Conservation (phyloP, 2,329 filamentous ascomycete species). For the Aspergillus tamarii region DNA sequence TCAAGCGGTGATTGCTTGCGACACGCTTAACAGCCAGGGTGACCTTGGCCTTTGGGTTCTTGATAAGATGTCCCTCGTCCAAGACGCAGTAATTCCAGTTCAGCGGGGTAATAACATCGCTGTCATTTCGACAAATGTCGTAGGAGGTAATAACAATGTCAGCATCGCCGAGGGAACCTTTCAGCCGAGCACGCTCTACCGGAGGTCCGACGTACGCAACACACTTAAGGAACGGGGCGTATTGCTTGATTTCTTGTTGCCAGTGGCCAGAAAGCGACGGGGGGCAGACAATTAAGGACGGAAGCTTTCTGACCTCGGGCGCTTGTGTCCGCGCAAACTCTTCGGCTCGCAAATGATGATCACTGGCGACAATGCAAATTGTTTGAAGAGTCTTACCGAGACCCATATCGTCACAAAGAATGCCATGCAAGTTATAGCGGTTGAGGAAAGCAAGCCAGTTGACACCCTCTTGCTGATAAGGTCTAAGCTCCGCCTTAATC, state of each 20-base stretch:
- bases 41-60: constrained; percentile 97
- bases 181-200: constrained; percentile 72
- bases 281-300: constrained; percentile 93
- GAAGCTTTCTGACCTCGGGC: constrained; percentile 75
- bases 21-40: constrained; percentile 89
- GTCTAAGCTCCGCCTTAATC: constrained; percentile 94
- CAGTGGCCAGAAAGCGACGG: constrained; percentile 96
- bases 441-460: constrained; percentile 99
- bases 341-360: constrained; percentile 90
- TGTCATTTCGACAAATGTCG: constrained; percentile 95
- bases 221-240: constrained; percentile 89
- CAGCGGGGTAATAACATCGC: constrained; percentile 78
- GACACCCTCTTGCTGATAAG: constrained; percentile 97
- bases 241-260: constrained; percentile 96
- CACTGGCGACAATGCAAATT: constrained; percentile 95
- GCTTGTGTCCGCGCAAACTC: constrained; percentile 83
- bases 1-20: constrained; percentile 88
- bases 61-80: constrained; percentile 97
- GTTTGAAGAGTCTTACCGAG: constrained; percentile 97
- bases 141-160: constrained; percentile 98
- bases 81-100: constrained; percentile 98
- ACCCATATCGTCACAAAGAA: constrained; percentile 99
- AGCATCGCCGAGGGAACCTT: constrained; percentile 70
- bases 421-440: constrained; percentile 95
- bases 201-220: constrained; percentile 91